A percentile compares a stretch with the other conserved stretches of the same genome.
phyloP scores from a whole-genome alignment of 768 basidiomycete species.

The Tubosaeta sp. region DNA sequence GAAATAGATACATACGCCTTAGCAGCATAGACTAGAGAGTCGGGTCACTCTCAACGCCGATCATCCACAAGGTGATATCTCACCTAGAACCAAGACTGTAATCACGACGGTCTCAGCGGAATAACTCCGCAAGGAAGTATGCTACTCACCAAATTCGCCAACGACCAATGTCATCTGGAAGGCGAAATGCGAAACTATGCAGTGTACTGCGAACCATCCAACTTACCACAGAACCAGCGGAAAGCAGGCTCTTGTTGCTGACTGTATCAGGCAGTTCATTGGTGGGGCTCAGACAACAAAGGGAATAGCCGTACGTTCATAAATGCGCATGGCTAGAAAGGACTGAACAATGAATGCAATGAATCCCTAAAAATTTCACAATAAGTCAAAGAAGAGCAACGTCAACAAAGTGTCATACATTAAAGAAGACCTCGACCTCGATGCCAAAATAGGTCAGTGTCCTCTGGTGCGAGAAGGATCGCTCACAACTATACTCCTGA shows the following conservation, averaged over 20 bases:
- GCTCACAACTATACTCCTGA: slow-evolving; percentile 30
- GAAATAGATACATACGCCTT: slow-evolving; percentile 33
- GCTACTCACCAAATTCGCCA: slow-evolving; percentile 38
- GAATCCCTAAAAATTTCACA: slow-evolving; percentile 29
- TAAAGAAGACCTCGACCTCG: slow-evolving; percentile 52
- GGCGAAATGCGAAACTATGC: not conserved
- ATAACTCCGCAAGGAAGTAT: not conserved
- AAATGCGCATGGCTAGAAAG: slow-evolving; percentile 52
- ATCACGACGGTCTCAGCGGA: slow-evolving; percentile 10
- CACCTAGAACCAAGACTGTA: slow-evolving; percentile 34
- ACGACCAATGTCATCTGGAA: slow-evolving; percentile 31
- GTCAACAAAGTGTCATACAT: slow-evolving; percentile 25
- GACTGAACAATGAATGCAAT: slow-evolving; percentile 55
- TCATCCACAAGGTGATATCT: slow-evolving; percentile 8
- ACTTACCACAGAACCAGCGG: slow-evolving; percentile 36
- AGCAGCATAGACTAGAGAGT: slow-evolving; percentile 32
- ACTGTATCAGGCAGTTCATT: slow-evolving; percentile 32
- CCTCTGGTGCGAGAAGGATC: not conserved
- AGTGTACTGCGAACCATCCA: not conserved
- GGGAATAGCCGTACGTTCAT: slow-evolving; percentile 36
- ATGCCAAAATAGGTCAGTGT: slow-evolving; percentile 1
- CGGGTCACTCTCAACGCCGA: slow-evolving; percentile 1
- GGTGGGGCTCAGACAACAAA: not conserved
- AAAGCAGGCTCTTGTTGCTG: slow-evolving; percentile 44
- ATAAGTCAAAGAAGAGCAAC: not conserved